Percentiles rank a stretch among this genome's conserved stretches.
phyloP scores from a whole-genome alignment of 2,329 filamentous ascomycete genomes.

The Hypoxylon sp. region DNA sequence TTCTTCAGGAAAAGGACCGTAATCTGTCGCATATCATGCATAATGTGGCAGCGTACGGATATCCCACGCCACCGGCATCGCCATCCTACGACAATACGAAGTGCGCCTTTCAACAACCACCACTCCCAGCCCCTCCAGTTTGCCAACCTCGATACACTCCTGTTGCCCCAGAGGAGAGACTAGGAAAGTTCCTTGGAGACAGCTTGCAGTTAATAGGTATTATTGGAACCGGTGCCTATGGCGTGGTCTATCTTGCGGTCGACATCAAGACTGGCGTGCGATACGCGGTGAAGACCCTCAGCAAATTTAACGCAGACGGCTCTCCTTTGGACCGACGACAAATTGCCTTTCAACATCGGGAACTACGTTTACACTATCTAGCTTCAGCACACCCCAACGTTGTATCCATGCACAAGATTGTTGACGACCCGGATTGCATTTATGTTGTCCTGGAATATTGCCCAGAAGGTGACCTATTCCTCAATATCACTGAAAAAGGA shows the following conservation, averaged over 20 bases:
- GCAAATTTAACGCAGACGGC: slow-evolving; percentile 84
- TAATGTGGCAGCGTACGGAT: slow-evolving; percentile 70
- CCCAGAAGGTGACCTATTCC: slow-evolving; percentile 95
- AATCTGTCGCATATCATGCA: slow-evolving; percentile 67
- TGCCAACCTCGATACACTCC: slow-evolving; percentile 67
- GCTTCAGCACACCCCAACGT: slow-evolving; percentile 93
- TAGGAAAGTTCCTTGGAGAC: slow-evolving; percentile 87
- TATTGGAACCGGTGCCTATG: slow-evolving; percentile 94
- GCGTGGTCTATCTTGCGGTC: slow-evolving; percentile 91
- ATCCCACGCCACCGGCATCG: slow-evolving; percentile 71
- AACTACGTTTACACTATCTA: slow-evolving; percentile 91
- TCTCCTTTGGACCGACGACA: slow-evolving; percentile 85
- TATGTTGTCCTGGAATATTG: slow-evolving; percentile 98
- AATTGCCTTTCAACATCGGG: slow-evolving; percentile 89
- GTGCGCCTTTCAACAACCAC: slow-evolving; percentile 60
- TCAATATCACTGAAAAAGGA: slow-evolving; percentile 95
- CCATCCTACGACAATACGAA: slow-evolving; percentile 67
- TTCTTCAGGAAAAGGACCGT: slow-evolving; percentile 50
- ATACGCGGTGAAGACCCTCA: slow-evolving; percentile 97
- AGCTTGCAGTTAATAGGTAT: slow-evolving; percentile 87
- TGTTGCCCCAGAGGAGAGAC: slow-evolving; percentile 82
- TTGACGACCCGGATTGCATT: slow-evolving; percentile 92
- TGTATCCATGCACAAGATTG: slow-evolving; percentile 92
- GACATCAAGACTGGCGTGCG: slow-evolving; percentile 84
- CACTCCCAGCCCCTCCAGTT: slow-evolving; percentile 56